Evolutionary conservation across 2,329 filamentous ascomycete genomes (phyloP).

Genomic region (Neofusicoccum ribis): DNA sequence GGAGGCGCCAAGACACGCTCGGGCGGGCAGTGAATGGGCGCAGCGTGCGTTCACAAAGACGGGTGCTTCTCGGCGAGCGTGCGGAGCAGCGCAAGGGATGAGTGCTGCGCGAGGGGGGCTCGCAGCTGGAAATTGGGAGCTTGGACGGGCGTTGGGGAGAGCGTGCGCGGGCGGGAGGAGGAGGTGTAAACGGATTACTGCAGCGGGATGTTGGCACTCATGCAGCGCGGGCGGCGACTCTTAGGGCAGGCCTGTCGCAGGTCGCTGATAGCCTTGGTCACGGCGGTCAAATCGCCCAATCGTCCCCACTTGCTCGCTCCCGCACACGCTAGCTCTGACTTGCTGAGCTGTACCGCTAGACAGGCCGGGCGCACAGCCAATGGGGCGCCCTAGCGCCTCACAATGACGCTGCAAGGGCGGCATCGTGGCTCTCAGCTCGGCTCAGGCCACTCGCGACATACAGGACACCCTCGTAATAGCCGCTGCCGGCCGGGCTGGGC

Average conservation of each 20-base stretch:
- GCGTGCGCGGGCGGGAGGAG: not conserved
- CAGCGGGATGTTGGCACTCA: constrained; percentile 5
- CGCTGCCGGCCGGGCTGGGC: not conserved
- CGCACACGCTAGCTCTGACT: not conserved
- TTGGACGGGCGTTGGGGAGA: not conserved
- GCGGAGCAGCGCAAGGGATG: constrained; percentile 9
- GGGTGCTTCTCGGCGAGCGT: not conserved
- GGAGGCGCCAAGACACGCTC: constrained; percentile 14
- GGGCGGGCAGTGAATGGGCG: constrained; percentile 12
- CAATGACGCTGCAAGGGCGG: constrained; percentile 15
- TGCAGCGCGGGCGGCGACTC: constrained; percentile 7
- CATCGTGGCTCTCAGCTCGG: constrained; percentile 5
- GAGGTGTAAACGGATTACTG: not conserved
- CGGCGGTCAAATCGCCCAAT: not conserved
- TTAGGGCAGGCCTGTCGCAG: constrained; percentile 11
- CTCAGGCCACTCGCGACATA: constrained; percentile 10
- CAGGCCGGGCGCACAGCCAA: not conserved
- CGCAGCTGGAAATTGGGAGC: not conserved
- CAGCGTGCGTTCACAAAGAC: constrained; percentile 13
- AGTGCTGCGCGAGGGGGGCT: not conserved
- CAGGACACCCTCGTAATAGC: constrained; percentile 16
- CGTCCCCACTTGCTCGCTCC: constrained; percentile 15
- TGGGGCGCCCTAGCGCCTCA: not conserved
- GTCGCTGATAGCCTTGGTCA: constrained; percentile 10
- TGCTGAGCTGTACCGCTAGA: constrained; percentile 6